Evolutionary conservation across 331 rosid genomes (phyloP), one percentile per base, ranked within the genome.

Genomic region (Cucumis variabilis): DNA sequence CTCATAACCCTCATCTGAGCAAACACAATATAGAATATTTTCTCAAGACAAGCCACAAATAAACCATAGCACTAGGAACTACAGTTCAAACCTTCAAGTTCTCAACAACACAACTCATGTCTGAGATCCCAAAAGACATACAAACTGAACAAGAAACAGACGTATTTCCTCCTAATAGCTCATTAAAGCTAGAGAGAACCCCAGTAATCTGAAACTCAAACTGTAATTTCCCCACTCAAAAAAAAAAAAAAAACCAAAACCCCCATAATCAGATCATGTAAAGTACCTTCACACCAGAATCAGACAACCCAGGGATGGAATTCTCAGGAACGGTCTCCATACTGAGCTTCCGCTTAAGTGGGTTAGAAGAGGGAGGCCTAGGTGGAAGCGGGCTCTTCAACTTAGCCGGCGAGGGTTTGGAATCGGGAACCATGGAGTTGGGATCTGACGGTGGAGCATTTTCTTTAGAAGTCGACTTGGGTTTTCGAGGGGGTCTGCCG

Each of bases 231-330:
- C 5, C 72, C 72, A 21, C 55, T 50, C 25, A 80, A 80, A 48
- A 44, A n/a, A 21, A 68, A n/a, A 12, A 37, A 62, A 76, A 0
- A 11, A 21, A 65, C 74, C 28, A 51, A 72, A 66, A 30, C 55
- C 11, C 27, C 28, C 58, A 78, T 23, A 73, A 21, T 12, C 20
- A 2, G 13, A n/a, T 15, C 21, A 53, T 21, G 24, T 76, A 55
- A 30, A 6, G 82, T 84, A 96, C 99, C 98, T 96, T 94, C 33
- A 97, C 99, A 15, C 99, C 99, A 50, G 99, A 97, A 90, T 97
- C 99, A 53, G 93, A 92, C 58, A 85, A 7, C 16, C 93, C 94
- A 0, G 90, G 72, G 70, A 85, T 89, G 0, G 92, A 88, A 89
- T 89, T 92, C 44, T 97, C 98, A 10, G 90, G 70, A 41, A 91